Conservation (phyloP, 1,284 basidiomycete species). For the Boletus semigastroideus region DNA sequence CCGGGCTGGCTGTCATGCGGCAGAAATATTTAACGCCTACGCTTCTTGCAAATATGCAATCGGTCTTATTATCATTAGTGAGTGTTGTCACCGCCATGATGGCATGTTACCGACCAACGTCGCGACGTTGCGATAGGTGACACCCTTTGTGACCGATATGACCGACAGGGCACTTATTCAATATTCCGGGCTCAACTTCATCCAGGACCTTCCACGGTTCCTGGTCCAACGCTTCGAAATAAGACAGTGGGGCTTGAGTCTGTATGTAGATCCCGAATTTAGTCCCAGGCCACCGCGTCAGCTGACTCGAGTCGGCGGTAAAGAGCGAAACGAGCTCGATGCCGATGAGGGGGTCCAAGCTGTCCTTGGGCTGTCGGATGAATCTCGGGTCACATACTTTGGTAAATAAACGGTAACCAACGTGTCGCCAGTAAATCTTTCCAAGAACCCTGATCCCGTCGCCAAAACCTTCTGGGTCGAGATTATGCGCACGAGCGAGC, state of each 20-base stretch:
- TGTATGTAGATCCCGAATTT: slow-evolving; percentile 3
- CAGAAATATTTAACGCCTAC: not conserved
- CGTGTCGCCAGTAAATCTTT: no score
- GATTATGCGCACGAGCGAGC: slow-evolving; percentile 9
- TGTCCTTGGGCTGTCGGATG: no score
- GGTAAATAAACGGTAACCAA: no score
- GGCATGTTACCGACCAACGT: not conserved
- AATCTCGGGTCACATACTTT: slow-evolving; percentile 2
- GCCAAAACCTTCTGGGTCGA: slow-evolving; percentile 24
- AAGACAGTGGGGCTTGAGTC: slow-evolving; percentile 30
- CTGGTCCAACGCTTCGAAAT: slow-evolving; percentile 31
- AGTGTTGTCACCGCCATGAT: not conserved
- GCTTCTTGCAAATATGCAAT: not conserved
- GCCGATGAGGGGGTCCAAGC: no score
- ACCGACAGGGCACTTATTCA: slow-evolving; percentile 4
- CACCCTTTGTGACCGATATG: not conserved
- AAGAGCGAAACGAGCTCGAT: no score
- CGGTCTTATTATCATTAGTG: not conserved
- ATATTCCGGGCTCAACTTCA: slow-evolving; percentile 5
- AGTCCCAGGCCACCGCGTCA: not conserved
- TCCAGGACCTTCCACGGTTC: slow-evolving; percentile 33
- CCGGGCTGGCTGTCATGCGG: not conserved
- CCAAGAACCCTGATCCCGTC: slow-evolving; percentile 11
- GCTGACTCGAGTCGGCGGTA: no score
- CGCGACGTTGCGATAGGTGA: not conserved